Conservation (phyloP, 139 green algal species). For the Micromonas pusilla region DNA sequence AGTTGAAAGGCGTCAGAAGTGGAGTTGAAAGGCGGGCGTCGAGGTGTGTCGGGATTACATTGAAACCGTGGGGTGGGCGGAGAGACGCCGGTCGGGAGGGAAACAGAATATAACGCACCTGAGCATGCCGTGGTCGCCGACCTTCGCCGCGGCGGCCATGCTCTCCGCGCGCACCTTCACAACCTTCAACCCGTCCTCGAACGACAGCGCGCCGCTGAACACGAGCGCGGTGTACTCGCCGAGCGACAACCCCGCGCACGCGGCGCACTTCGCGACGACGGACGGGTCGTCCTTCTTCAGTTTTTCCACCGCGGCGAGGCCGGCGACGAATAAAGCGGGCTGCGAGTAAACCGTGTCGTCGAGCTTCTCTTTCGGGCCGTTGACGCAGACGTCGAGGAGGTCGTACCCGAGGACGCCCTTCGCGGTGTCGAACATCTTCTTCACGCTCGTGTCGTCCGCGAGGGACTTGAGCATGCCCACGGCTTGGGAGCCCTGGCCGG, state of each 20-base stretch:
- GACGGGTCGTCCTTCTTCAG: slow-evolving; percentile 45
- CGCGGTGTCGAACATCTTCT: slow-evolving; percentile 69
- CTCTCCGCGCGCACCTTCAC: slow-evolving; percentile 72
- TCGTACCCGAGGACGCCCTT: slow-evolving; percentile 73
- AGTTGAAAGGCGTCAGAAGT: too few relatives aligned
- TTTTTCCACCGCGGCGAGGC: slow-evolving; percentile 72
- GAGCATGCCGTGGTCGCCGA: slow-evolving; percentile 35
- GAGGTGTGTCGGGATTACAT: too few relatives aligned
- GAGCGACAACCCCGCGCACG: slow-evolving; percentile 70
- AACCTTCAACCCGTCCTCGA: slow-evolving; percentile 82
- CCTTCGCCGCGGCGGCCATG: slow-evolving; percentile 68
- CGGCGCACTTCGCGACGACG: slow-evolving; percentile 39
- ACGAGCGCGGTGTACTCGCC: slow-evolving; percentile 88
- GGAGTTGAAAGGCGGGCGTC: too few relatives aligned
- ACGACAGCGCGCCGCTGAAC: slow-evolving; percentile 71
- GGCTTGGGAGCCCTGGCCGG: slow-evolving; percentile 79
- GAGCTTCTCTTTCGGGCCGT: slow-evolving; percentile 72
- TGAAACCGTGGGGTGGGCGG: too few relatives aligned
- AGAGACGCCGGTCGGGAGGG: too few relatives aligned
- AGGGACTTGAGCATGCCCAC: slow-evolving; percentile 64
- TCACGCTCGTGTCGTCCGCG: slow-evolving; percentile 63
- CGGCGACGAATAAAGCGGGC: slow-evolving; percentile 82
- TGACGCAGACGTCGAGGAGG: slow-evolving; percentile 55
- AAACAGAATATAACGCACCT: too few relatives aligned
- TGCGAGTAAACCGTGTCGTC: slow-evolving; percentile 71